These are phyloP conservation scores for Anastatica hierochuntica DNA, from an alignment of 345 rosid species.

Conservation along the genomic window DNA sequence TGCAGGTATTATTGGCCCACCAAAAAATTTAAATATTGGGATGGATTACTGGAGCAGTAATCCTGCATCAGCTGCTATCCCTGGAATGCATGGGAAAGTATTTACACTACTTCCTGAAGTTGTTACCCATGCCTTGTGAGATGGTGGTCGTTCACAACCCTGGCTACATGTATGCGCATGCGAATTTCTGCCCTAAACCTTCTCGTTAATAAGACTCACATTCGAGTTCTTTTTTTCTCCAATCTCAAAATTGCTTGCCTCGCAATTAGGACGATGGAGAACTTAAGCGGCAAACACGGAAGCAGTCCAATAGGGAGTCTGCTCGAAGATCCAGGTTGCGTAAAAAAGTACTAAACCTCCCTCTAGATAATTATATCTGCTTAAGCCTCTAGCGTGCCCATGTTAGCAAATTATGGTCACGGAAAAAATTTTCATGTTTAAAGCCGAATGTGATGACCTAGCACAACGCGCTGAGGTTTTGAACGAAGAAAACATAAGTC, in stretches of 20 bases:
- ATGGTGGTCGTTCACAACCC: slow-evolving; percentile 53
- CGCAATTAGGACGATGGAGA: slow-evolving; percentile 94
- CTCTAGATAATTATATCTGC: too few species aligned
- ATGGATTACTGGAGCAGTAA: slow-evolving; percentile 94
- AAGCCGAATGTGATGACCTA: slow-evolving; percentile 97
- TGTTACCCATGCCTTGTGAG: too few species aligned
- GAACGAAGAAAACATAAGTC: slow-evolving; percentile 72
- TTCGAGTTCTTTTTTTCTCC: too few species aligned
- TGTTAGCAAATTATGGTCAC: too few species aligned
- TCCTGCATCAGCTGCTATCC: too few species aligned
- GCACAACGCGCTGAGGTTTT: slow-evolving; percentile 77
- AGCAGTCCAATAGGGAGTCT: slow-evolving; percentile 94
- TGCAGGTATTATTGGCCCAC: slow-evolving; percentile 62
- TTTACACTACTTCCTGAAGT: slow-evolving; percentile 59
- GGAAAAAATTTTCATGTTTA: too few species aligned
- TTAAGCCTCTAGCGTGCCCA: too few species aligned
- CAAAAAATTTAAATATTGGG: slow-evolving; percentile 89
- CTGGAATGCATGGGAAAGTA: slow-evolving; percentile 74
- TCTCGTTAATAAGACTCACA: too few species aligned
- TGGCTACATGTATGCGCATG: slow-evolving; percentile 66
- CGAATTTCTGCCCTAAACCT: too few species aligned
- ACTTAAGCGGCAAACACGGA: slow-evolving; percentile 82
- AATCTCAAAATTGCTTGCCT: too few species aligned
- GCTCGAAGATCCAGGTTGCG: slow-evolving; percentile 94
- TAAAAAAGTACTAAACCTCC: slow-evolving; percentile 47